These are phyloP conservation scores for Fusarium algeriense DNA, from an alignment of 2,329 filamentous ascomycete genomes.

Conservation along the genomic window DNA sequence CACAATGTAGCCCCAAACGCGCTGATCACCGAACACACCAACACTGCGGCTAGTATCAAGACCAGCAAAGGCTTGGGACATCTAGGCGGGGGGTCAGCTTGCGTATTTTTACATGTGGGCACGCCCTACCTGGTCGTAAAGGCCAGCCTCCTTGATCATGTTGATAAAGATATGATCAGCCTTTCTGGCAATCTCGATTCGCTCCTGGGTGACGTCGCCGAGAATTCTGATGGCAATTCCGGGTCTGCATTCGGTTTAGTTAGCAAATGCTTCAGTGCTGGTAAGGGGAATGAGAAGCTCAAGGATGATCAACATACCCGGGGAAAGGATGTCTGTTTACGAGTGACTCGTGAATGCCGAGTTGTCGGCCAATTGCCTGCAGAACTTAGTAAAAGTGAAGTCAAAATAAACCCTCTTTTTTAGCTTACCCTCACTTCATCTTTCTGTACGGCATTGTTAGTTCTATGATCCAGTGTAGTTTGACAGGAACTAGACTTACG, in stretches of 20 bases:
- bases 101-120: not conserved
- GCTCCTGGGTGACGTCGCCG: conserved; percentile 84
- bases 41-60: conserved; percentile 50
- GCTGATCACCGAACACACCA: conserved; percentile 49
- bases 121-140: conserved; percentile 66
- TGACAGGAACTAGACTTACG: not conserved
- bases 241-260: not conserved
- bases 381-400: too few species aligned
- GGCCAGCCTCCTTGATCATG: conserved; percentile 77
- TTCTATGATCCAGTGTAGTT: conserved; percentile 7
- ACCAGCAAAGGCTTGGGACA: conserved; percentile 45
- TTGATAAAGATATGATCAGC: conserved; percentile 84
- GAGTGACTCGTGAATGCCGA: conserved; percentile 11
- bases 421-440: conserved; percentile 10
- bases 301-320: not conserved
- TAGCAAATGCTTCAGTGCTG: not conserved
- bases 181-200: conserved; percentile 81
- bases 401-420: too few species aligned
- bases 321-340: conserved; percentile 43
- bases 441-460: conserved; percentile 6
- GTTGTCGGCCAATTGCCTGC: conserved; percentile 2
- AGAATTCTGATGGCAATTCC: conserved; percentile 54
- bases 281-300: not conserved
- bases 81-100: conserved; percentile 16
- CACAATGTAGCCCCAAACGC: conserved; percentile 51